A percentile compares a stretch with the other conserved stretches of the same genome.
phyloP scores from a whole-genome alignment of 768 basidiomycete genomes.

The Mycena kentingensis region DNA sequence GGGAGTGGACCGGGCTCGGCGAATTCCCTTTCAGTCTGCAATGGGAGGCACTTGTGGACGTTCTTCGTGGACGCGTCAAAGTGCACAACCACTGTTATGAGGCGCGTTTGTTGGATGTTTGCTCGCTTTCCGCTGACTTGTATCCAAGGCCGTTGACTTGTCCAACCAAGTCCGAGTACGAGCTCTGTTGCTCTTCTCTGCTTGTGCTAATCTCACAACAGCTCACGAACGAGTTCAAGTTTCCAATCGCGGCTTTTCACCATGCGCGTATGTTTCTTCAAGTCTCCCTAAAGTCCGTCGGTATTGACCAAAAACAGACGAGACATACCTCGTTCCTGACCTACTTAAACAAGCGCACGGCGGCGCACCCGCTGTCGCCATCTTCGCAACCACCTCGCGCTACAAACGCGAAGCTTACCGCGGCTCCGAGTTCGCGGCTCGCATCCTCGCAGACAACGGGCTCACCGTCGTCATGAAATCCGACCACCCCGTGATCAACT shows the following conservation, averaged over 20 bases:
- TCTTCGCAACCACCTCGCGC: constrained; percentile 67
- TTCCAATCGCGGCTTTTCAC: constrained; percentile 74
- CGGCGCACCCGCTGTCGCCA: constrained; percentile 67
- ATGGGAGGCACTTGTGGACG: constrained; percentile 72
- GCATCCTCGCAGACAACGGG: constrained; percentile 71
- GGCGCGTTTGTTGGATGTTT: constrained; percentile 13
- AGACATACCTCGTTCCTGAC: constrained; percentile 77
- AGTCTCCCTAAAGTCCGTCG: not conserved
- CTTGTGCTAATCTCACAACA: constrained; percentile 25
- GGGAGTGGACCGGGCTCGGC: constrained; percentile 44
- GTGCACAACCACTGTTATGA: constrained; percentile 51
- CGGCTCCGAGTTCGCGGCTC: constrained; percentile 77
- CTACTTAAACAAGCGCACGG: constrained; percentile 73
- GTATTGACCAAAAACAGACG: constrained; percentile 37
- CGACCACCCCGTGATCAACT: constrained; percentile 61
- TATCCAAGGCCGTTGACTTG: not conserved
- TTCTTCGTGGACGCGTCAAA: constrained; percentile 74
- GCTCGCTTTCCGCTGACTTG: not conserved
- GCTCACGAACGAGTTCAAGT: constrained; percentile 81
- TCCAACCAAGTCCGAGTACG: constrained; percentile 1
- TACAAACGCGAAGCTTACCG: constrained; percentile 60
- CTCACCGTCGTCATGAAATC: constrained; percentile 79
- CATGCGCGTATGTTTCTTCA: constrained; percentile 49
- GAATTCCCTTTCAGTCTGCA: constrained; percentile 70
- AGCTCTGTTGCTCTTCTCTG: not conserved